Percentiles rank a stretch among this genome's conserved stretches.
These are phyloP conservation scores for Podila minutissima DNA, from an alignment of 192 early-diverging fungal species.

Conservation along the genomic window DNA sequence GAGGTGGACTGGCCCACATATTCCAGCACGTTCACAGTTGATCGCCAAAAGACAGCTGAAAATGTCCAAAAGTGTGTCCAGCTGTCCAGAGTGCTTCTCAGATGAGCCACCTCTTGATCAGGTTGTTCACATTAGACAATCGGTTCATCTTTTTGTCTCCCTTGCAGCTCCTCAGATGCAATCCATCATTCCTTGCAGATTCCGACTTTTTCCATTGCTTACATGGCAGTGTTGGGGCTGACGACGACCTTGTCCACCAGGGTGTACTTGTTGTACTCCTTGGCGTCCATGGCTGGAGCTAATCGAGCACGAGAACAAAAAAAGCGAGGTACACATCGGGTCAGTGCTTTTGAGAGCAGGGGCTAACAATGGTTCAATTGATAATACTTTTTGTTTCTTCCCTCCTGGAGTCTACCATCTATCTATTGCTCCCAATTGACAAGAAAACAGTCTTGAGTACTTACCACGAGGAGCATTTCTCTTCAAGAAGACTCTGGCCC, in stretches of 20 bases:
- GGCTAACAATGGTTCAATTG: too few species aligned
- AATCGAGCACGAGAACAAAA: slow-evolving; percentile 3
- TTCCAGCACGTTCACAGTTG: too few species aligned
- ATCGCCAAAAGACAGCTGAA: too few species aligned
- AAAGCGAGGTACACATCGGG: background rate
- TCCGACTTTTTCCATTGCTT: slow-evolving; percentile 27
- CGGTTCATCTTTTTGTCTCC: background rate
- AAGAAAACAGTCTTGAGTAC: background rate
- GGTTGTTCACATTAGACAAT: background rate
- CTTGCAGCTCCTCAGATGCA: background rate
- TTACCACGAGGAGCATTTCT: slow-evolving; percentile 25
- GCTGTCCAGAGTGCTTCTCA: too few species aligned
- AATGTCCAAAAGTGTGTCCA: too few species aligned
- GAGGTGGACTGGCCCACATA: too few species aligned
- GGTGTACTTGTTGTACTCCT: slow-evolving; percentile 79
- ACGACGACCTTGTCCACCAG: slow-evolving; percentile 80
- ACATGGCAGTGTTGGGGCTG: slow-evolving; percentile 89
- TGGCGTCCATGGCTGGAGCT: slow-evolving; percentile 68
- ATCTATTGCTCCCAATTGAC: too few species aligned
- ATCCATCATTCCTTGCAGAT: background rate
- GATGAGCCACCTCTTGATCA: background rate
- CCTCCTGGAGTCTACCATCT: background rate
- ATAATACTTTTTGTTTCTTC: background rate
- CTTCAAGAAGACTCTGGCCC: slow-evolving; percentile 41
- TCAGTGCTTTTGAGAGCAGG: background rate